Base-by-base conservation (phyloP, 306 rosid genomes). In the Rosa rugosa region DNA sequence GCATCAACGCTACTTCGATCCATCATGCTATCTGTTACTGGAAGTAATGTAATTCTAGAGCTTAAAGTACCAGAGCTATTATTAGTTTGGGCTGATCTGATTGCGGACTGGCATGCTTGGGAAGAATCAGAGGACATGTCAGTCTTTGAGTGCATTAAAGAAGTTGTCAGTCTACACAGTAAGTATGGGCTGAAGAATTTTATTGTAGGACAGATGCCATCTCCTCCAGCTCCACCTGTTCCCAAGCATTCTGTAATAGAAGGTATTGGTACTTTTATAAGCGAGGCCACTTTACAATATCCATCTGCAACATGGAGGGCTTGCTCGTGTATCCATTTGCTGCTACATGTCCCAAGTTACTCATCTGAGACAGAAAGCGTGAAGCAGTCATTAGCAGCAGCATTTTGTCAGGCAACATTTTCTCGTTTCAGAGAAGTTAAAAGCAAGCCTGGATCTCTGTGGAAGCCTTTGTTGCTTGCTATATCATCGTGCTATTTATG, bases 91-190 rank as follows among this genome's bases (percentile, higher is more conserved):
- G 90, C 93, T 72, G 84, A 86, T 78, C 80, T 90, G 72, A 84
- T 93, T 83, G 96, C 94, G 11, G 92, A 89, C 80, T 93, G 98
- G 95, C 89, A 91, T 81, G 88, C 93, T 59, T 93, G 98, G 98
- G 96, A 93, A 76, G 98, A 93, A 77, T 82, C 92, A 25, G 96
- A 93, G 86, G 93, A 93, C 83, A 79, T 93, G 77, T 85, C 92
- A 20, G 82, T 93, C 83, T 93, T 93, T 89, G 83, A 87, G 31
- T 91, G 93, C 84, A 90, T 93, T 66, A 90, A 83, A 85, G 96
- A 89, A 84, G 92, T 73, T 81, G 87, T 87, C 72, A 87, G 79
- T 81, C 88, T 91, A 79, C 85, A 91, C 67, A 22, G 73, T 20
- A 87, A 69, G 53, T 89, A 81, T 77, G 79, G 76, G 69, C 70